Evolutionary conservation across 2,329 filamentous ascomycete genomes (phyloP), one percentile per base, ranked within the genome.

Genomic region (Clonostachys rosea): DNA sequence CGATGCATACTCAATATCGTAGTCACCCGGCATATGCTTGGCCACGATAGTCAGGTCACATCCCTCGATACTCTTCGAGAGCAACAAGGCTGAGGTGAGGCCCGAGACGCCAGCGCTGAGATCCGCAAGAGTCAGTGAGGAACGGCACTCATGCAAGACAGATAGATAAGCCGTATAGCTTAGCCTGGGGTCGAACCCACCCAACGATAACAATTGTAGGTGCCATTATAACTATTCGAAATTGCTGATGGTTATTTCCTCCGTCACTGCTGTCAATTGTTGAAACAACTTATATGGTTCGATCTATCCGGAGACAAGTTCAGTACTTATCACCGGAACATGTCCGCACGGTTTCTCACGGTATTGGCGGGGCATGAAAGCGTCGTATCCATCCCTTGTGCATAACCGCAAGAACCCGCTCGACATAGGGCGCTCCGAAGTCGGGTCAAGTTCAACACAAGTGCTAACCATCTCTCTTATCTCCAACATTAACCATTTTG

Each of bases 1-100:
- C 6, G 89, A 95, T 1, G 89, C 85, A 64, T 96, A 96, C 72
- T 95, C 87, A 55, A 91, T 86, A 54, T 92, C 87, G 65, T 92
- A 94, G 70, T 96, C 91, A 35, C 91, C 91, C 0, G 91, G 91
- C 86, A 96, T 94, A 62, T 95, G 87, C 60, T 92, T 95, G 6
- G 89, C 86, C 34, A 90, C 73, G 35, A 95, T 73, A 1, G 87
- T 91, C 24, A 30, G 24, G 24, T 30, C 24, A 30, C 24, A 30
- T 10, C 24, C 24, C 24, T 30, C 4, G 53, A 95, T 63, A 54
- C 66, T 65, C 54, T 65, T 73, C 6, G 75, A 67, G 34, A 79
- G 65, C 42, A 75, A 59, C 40, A 77, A 60, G 4, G 76, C 76
- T 40, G 71, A 68, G 13, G 76, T 79, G 49, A 79, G 66, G 49